These are phyloP conservation scores for Brassica incana DNA, from an alignment of 345 rosid genomes.

Conservation along the genomic window DNA sequence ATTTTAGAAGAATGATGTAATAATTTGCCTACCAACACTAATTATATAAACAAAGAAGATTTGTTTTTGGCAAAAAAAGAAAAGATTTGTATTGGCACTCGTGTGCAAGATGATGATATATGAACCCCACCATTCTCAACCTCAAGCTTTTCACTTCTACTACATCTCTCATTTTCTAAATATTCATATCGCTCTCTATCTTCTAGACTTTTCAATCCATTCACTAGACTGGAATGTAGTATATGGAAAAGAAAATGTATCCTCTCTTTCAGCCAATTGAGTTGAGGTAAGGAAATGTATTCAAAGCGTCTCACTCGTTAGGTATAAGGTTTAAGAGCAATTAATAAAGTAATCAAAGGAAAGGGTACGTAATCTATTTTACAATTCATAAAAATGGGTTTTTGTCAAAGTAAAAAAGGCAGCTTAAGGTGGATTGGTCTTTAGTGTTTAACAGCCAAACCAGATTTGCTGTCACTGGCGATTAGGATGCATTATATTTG, in stretches of 20 bases:
- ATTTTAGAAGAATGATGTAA: conserved; percentile 24
- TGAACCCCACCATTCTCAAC: conserved; percentile 23
- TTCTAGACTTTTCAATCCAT: conserved; percentile 24
- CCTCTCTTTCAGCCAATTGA: conserved; percentile 18
- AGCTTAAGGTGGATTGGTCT: conserved; percentile 38
- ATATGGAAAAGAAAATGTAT: conserved; percentile 21
- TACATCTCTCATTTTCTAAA: conserved; percentile 22
- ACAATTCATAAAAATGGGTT: conserved; percentile 25
- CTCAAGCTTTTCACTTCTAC: conserved; percentile 14
- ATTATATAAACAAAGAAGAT: conserved; percentile 3
- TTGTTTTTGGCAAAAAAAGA: neutral
- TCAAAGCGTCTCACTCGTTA: conserved; percentile 25
- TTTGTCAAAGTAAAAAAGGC: conserved; percentile 34
- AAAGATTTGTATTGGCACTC: conserved; percentile 1
- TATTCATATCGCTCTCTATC: conserved; percentile 17
- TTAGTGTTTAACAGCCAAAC: conserved; percentile 38
- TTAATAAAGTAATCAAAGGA: neutral
- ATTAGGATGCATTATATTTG: neutral
- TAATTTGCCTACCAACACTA: conserved; percentile 41
- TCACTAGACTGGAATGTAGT: conserved; percentile 13
- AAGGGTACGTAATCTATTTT: conserved; percentile 4
- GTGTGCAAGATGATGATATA: conserved; percentile 22
- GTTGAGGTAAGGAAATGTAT: conserved; percentile 5
- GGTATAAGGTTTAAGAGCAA: conserved; percentile 23
- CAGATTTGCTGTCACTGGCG: conserved; percentile 33